Evolutionary conservation across 2,329 filamentous ascomycete genomes (phyloP), one percentile per base, ranked within the genome.

Genomic region (Colletotrichum ledebouriae): DNA sequence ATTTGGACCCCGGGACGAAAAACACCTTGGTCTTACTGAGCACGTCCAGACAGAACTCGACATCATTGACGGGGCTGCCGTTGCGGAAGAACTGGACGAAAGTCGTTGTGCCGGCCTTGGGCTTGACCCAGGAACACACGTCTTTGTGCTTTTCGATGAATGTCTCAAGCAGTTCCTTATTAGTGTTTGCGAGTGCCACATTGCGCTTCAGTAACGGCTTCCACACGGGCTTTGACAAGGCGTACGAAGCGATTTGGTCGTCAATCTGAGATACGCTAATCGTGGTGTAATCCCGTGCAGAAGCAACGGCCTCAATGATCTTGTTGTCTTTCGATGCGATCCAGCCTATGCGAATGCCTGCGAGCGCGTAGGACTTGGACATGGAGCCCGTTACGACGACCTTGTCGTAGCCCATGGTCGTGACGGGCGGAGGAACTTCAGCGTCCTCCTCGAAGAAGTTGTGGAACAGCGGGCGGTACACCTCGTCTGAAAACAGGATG

Each of bases 221-320:
- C 33, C 78, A 76, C 2, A 87, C 83, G 2, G 75, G 71, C 5
- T 75, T 71, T 6, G 87, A 87, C 7, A 97, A 81, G 0, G 94
- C 94, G 74, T 90, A 95, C 33, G 87, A 86, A 2, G 93, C 94
- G 11, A 97, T 84, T 57, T 87, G 86, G 76, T 97, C 93, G 76
- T 97, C 93, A 6, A 97, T 81, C 74, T 91, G 89, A n/a, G 92
- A 92, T 0, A 97, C 93, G 44, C 91, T 92, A 73, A 97, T 97
- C 29, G 92, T 94, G 3, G 93, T 97, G 81, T 96, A 97, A 77
- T 96, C 91, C 46, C 93, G 85, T 1, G 90, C 89, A 13, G 82
- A 79, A 11, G 90, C 88, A 70, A 92, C 84, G 13, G 84, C 82
- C 58, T 89, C 85, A 60, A 95, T 85, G 63, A 97, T 84, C 0